These are phyloP conservation scores for Phaeodactylum tricornutum DNA, from an alignment of 108 stramenopile species.

Conservation along the genomic window DNA sequence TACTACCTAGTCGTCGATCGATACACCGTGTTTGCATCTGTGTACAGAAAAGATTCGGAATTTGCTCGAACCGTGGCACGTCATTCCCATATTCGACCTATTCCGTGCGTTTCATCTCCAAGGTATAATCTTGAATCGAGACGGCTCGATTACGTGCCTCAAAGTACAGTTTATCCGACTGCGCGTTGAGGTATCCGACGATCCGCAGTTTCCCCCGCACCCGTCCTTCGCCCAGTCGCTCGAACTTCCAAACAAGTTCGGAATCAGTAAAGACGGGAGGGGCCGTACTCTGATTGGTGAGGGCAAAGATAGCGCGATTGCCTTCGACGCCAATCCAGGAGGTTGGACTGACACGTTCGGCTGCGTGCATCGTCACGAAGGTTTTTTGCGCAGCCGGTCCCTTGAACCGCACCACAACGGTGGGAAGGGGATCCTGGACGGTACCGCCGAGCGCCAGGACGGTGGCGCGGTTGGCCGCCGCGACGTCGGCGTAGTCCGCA, in stretches of 20 bases:
- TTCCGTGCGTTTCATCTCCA: constrained; percentile 22
- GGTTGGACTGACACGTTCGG: constrained; percentile 12
- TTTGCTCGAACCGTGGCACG: too few species aligned
- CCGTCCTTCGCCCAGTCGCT: constrained; percentile 20
- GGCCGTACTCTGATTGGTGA: constrained; percentile 75
- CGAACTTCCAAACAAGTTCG: constrained; percentile 59
- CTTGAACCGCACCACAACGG: constrained; percentile 64
- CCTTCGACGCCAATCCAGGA: constrained; percentile 56
- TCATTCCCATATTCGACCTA: too few species aligned
- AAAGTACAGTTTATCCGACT: constrained; percentile 65
- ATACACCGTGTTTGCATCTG: too few species aligned
- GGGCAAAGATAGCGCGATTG: constrained; percentile 69
- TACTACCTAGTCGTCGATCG: too few species aligned
- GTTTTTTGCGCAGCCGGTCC: constrained; percentile 79
- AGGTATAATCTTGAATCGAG: constrained; percentile 52
- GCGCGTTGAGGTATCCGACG: constrained; percentile 68
- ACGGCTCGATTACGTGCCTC: constrained; percentile 72
- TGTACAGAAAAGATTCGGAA: too few species aligned
- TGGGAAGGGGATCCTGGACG: constrained; percentile 59
- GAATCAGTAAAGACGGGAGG: constrained; percentile 77
- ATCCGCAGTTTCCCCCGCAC: constrained; percentile 50
- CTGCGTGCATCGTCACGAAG: constrained; percentile 46
- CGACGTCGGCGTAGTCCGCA: constrained; percentile 67
- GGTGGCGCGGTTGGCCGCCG: constrained; percentile 53
- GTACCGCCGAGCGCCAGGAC: constrained; percentile 52